Base-by-base conservation (phyloP, 345 rosid genomes). In the Lepidium didymum region DNA sequence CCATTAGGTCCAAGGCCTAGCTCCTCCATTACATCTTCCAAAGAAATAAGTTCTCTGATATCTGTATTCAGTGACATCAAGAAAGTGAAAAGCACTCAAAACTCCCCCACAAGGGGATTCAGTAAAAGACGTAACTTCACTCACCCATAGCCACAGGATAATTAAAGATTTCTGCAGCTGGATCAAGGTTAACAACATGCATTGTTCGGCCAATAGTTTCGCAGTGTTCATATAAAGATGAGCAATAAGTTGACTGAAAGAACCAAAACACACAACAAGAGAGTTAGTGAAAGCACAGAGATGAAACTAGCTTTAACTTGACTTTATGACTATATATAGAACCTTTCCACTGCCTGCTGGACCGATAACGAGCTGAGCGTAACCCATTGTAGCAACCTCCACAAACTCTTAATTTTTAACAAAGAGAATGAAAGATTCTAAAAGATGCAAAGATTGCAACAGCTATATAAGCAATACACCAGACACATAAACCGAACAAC, bases 21-120 rank as follows among this genome's bases (percentile, higher is more conserved):
- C 55, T 90, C 94, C 81, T 90, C 92, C 98, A 93, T 93, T 7
- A 93, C 97, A 77, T 87, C 89, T 51, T 93, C 97, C 84, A 93
- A 80, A 35, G 90, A 85, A 71, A 93, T 69, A 66, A 88, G 92
- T 64, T 87, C 96, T 68, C 99, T 82, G 23, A 91, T 94, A 82
- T 94, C 96, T 94, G 81, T 80, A 78, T 46, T 21, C 14, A 41
- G 27, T 29, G 29, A 54, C 58, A 37, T 14, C 54, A 64, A 40
- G 36, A 37, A 41, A 70, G 10, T 33, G 31, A 14, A 58, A 59
- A 23, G 33, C 29, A 50, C 33, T 33, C 44, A 58, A 44, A 55
- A 36, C 21, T 10, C 8, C 47, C 34, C 7, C 13, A 5, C 10
- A 42, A 42, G 10, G 53, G 5, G 33, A 12, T 8, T 6, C 15